Conservation (phyloP, 257 asterid genomes). For the Gentiana straminea region DNA sequence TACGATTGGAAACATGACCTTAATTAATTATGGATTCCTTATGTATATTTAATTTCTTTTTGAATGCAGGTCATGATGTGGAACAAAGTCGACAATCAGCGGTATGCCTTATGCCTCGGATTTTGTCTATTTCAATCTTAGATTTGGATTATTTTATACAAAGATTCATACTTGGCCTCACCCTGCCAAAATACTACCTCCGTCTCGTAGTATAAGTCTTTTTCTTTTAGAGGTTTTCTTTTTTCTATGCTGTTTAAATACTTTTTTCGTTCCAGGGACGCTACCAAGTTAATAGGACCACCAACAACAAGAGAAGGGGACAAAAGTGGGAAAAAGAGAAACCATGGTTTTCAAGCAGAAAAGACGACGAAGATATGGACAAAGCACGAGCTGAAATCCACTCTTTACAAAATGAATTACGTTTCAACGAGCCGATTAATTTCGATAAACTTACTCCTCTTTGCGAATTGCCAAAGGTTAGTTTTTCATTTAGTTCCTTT, state of each 20-base stretch:
- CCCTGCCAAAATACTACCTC: too few relatives aligned
- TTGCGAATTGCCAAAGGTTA: conserved; percentile 61
- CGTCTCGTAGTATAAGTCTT: too few relatives aligned
- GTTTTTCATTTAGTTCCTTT: conserved; percentile 6
- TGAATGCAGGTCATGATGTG: conserved; percentile 43
- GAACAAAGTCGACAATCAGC: conserved; percentile 25
- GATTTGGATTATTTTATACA: too few relatives aligned
- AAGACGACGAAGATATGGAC: conserved; percentile 24
- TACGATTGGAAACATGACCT: too few relatives aligned
- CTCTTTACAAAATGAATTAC: conserved; percentile 24
- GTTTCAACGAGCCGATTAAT: conserved; percentile 26
- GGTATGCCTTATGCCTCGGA: conserved; percentile 26
- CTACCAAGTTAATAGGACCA: conserved; percentile 69
- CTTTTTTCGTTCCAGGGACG: conserved; percentile 32
- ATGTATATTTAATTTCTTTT: conserved; percentile 3
- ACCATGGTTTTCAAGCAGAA: conserved; percentile 32
- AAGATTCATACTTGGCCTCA: too few relatives aligned
- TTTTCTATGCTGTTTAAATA: neutral
- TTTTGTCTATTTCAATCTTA: neutral
- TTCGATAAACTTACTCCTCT: conserved; percentile 71
- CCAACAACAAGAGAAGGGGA: conserved; percentile 76
- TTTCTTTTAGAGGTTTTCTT: too few relatives aligned
- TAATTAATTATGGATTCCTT: neutral
- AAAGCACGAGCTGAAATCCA: conserved; percentile 24
- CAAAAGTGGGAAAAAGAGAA: conserved; percentile 83